Evolutionary conservation across 441 rosid species (phyloP).

Genomic region (Geranium incanum): DNA sequence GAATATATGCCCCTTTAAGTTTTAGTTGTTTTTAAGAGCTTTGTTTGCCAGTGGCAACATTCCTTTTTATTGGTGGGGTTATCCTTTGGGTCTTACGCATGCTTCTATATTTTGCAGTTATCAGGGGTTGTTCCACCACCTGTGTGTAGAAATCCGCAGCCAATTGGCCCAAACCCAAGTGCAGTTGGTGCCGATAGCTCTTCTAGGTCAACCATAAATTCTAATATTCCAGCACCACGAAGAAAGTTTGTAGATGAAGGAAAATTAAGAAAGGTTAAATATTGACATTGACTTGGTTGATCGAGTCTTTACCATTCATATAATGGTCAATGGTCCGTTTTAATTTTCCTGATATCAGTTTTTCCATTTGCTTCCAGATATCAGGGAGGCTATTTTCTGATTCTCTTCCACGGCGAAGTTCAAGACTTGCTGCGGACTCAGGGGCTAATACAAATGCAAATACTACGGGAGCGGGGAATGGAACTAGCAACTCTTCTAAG

Average conservation of each 20-base stretch:
- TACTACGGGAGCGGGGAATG: conserved; percentile 28
- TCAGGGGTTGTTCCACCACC: conserved; percentile 39
- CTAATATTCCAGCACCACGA: conserved; percentile 30
- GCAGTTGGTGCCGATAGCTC: conserved; percentile 29
- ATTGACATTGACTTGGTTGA: background rate
- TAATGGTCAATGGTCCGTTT: background rate
- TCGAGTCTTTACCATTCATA: background rate
- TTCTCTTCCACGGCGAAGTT: conserved; percentile 45
- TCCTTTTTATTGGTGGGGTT: conserved; percentile 12
- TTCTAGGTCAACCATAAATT: conserved; percentile 21
- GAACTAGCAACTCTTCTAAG: conserved; percentile 27
- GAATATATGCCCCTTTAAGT: background rate
- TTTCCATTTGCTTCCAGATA: conserved; percentile 24
- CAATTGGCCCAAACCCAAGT: conserved; percentile 21
- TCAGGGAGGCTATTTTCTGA: conserved; percentile 34
- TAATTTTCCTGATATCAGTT: background rate
- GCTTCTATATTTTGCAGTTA: conserved; percentile 29
- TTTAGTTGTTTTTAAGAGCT: background rate
- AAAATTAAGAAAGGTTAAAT: conserved; percentile 34
- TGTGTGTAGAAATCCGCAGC: conserved; percentile 30
- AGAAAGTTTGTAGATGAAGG: conserved; percentile 33
- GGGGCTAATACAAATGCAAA: conserved; percentile 26
- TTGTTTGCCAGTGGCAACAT: background rate
- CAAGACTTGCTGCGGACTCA: conserved; percentile 41
- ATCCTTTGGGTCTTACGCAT: conserved; percentile 12